These are phyloP conservation scores for Groenewaldozyma auringiensis DNA, from an alignment of 1,139 yeast species.

Conservation along the genomic window DNA sequence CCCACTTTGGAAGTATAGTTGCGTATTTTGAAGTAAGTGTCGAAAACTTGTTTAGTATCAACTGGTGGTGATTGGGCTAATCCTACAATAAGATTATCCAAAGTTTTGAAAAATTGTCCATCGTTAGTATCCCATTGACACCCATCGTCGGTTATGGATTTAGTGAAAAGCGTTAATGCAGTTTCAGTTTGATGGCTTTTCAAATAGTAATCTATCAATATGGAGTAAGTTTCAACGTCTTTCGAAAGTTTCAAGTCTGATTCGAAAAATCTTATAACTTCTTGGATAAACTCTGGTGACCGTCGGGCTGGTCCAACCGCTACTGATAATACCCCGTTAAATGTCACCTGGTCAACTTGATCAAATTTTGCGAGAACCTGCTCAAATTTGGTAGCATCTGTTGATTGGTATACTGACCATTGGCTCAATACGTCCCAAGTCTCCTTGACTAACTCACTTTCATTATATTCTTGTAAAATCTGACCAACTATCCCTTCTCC, in stretches of 20 bases:
- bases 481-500: conserved; percentile 17
- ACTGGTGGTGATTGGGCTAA: conserved; percentile 23
- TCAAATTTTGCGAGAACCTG: conserved; percentile 16
- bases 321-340: conserved; percentile 22
- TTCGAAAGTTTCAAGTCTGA: conserved; percentile 19
- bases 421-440: conserved; percentile 32
- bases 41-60: conserved; percentile 24
- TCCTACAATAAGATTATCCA: conserved; percentile 31
- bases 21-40: conserved; percentile 32
- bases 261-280: conserved; percentile 19
- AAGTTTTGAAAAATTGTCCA: conserved; percentile 27
- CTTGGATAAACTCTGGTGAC: conserved; percentile 17
- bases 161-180: conserved; percentile 34
- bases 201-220: conserved; percentile 25
- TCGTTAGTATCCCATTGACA: conserved; percentile 39
- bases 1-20: conserved; percentile 33
- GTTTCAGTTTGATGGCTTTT: conserved; percentile 21
- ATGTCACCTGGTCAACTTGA: conserved; percentile 23
- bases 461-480: conserved; percentile 12
- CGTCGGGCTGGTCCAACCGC: conserved; percentile 21
- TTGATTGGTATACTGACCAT: conserved; percentile 25
- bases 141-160: conserved; percentile 32
- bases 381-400: conserved; percentile 13
- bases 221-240: conserved; percentile 23
- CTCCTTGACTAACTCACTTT: conserved; percentile 22